phyloP scores from a whole-genome alignment of 495 filamentous ascomycete species.

The Aspergillus carlsbadensis region DNA sequence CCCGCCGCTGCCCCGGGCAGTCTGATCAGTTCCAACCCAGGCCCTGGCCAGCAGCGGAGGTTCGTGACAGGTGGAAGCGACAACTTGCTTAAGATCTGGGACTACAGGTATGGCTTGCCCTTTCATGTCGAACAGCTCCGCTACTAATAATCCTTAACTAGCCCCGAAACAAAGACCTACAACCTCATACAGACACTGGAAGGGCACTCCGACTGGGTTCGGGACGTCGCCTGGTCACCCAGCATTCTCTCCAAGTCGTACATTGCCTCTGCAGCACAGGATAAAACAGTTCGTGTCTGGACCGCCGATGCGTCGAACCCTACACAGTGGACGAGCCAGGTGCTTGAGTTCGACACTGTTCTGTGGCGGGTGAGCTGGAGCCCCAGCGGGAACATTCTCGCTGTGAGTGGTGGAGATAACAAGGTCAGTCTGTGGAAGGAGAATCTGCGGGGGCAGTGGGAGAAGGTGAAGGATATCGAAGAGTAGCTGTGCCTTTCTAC shows the following conservation, averaged over 20 bases:
- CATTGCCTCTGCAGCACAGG: slow-evolving; percentile 91
- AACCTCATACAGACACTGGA: slow-evolving; percentile 52
- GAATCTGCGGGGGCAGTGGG: slow-evolving; percentile 72
- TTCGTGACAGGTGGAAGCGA: slow-evolving; percentile 96
- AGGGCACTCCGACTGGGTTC: slow-evolving; percentile 96
- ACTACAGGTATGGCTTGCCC: slow-evolving; percentile 48
- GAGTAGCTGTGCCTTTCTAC: slow-evolving; percentile 53
- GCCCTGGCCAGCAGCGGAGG: slow-evolving; percentile 60
- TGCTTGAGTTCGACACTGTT: slow-evolving; percentile 80
- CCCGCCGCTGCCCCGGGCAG: slow-evolving; percentile 77
- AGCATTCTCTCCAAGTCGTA: slow-evolving; percentile 92
- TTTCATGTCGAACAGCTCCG: not conserved
- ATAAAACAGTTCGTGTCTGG: slow-evolving; percentile 97
- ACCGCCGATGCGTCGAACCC: slow-evolving; percentile 65
- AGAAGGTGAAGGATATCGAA: slow-evolving; percentile 93
- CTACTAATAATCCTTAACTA: slow-evolving; percentile 22
- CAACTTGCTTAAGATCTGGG: slow-evolving; percentile 90
- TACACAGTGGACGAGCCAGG: slow-evolving; percentile 76
- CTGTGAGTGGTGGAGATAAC: slow-evolving; percentile 92
- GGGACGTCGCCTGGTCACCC: slow-evolving; percentile 95
- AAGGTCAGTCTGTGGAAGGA: slow-evolving; percentile 75
- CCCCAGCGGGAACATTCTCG: slow-evolving; percentile 93
- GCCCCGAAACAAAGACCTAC: slow-evolving; percentile 55
- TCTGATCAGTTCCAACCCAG: slow-evolving; percentile 68
- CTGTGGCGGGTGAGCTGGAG: slow-evolving; percentile 98